Evolutionary conservation across 352 stramenopile genomes (phyloP), one percentile per base, ranked within the genome.

Genomic region (Pythium brachiatum): DNA sequence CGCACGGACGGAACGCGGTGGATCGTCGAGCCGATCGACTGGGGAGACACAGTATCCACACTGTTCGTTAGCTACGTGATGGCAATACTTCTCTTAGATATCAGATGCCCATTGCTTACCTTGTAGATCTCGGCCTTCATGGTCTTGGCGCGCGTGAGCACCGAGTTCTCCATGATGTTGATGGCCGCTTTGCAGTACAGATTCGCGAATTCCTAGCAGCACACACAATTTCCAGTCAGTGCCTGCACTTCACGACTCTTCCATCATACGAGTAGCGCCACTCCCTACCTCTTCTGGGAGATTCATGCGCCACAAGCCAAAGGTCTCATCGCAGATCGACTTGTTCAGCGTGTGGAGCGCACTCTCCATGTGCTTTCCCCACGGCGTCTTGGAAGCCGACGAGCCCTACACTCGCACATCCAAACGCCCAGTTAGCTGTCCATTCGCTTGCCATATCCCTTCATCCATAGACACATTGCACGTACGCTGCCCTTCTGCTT

Each of bases 221-320:
- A n/a, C n/a, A n/a, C n/a, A n/a, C n/a, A n/a, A n/a, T 41, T 26
- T 18, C 11, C 29, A n/a, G 23, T 46, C n/a, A n/a, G n/a, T n/a
- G n/a, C n/a, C n/a, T n/a, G n/a, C n/a, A n/a, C n/a, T n/a, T n/a
- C n/a, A n/a, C n/a, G n/a, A n/a, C n/a, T n/a, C n/a, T n/a, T n/a
- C n/a, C n/a, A n/a, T n/a, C n/a, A n/a, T n/a, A 23, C 7, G 15
- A 23, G 39, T 13, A 21, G 6, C n/a, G n/a, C n/a, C n/a, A n/a
- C 31, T 3, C 53, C 68, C 7, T 34, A 88, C 81, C 71, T 92
- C 84, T 58, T 94, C 84, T 1, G 84, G 84, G 5, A 89, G 64
- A 21, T 89, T 90, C 81, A 90, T 91, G 46, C 80, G 79, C 84
- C 84, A 94, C 51, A 94, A 74, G 18, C 66, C 61, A 43, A 92